These are phyloP conservation scores for Picea abies DNA, from an alignment of 83 land plant genomes.

Conservation along the genomic window DNA sequence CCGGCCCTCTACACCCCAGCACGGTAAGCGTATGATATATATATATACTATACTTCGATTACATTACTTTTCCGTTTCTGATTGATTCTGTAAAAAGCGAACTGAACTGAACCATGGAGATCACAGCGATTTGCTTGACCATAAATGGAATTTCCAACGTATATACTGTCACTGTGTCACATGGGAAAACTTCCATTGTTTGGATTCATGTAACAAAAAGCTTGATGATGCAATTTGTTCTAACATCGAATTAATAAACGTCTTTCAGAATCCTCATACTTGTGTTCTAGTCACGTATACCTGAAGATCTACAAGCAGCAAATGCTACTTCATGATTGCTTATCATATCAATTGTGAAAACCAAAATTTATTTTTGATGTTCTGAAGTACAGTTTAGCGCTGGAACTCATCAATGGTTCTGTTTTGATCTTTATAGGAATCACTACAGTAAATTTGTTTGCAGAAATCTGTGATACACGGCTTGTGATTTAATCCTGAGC, in stretches of 20 bases:
- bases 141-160: not conserved
- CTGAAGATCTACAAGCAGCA: not conserved
- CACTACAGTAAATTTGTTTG: not conserved
- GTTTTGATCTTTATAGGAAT: not conserved
- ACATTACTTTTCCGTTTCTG: constrained; percentile 1
- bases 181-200: not conserved
- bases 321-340: not conserved
- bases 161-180: not conserved
- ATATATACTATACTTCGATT: not conserved
- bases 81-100: not conserved
- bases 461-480: not conserved
- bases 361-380: too few species aligned
- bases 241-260: too few species aligned
- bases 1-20: constrained; percentile 26
- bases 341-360: too few species aligned
- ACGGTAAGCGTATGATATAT: constrained; percentile 1
- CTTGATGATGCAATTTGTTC: too few species aligned
- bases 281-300: too few species aligned
- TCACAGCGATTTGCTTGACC: not conserved
- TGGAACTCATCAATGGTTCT: not conserved
- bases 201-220: not conserved
- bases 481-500: not conserved
- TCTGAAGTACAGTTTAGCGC: too few species aligned
- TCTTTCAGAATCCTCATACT: too few species aligned
- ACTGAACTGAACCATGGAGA: not conserved